Conservation (phyloP, 1,139 yeast genomes). For the Nakaseomyces sp. region DNA sequence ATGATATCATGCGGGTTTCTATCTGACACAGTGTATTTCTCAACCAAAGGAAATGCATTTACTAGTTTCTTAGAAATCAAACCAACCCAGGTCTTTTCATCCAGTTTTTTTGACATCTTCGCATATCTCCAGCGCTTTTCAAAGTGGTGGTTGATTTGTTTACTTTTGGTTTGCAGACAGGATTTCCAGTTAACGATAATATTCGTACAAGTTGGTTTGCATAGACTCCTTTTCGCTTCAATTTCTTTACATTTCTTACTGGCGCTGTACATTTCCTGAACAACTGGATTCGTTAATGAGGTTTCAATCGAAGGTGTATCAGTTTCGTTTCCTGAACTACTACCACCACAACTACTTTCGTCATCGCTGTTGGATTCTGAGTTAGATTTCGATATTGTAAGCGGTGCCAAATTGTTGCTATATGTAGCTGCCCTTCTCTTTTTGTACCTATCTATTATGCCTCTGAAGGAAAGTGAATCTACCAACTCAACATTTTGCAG, state of each 20-base stretch:
- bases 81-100: conserved; percentile 16
- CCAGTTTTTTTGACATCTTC: conserved; percentile 15
- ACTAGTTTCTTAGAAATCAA: conserved; percentile 32
- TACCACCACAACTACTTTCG: neutral
- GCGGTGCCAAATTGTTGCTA: conserved; percentile 1
- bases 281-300: neutral
- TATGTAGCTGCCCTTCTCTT: conserved; percentile 10
- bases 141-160: conserved; percentile 5
- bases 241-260: neutral
- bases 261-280: neutral
- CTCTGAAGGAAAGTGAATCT: conserved; percentile 35
- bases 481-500: conserved; percentile 64
- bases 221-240: conserved; percentile 4
- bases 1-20: conserved; percentile 65
- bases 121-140: conserved; percentile 15
- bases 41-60: conserved; percentile 84
- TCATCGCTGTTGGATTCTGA: neutral
- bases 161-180: neutral
- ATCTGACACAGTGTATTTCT: conserved; percentile 71
- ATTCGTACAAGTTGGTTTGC: conserved; percentile 9
- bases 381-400: neutral
- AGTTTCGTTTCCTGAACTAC: neutral
- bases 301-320: neutral
- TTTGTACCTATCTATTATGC: conserved; percentile 21
- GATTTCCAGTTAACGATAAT: conserved; percentile 7